Evolutionary conservation across 2,329 filamentous ascomycete species (phyloP).

Genomic region (Thelonectria rubi): DNA sequence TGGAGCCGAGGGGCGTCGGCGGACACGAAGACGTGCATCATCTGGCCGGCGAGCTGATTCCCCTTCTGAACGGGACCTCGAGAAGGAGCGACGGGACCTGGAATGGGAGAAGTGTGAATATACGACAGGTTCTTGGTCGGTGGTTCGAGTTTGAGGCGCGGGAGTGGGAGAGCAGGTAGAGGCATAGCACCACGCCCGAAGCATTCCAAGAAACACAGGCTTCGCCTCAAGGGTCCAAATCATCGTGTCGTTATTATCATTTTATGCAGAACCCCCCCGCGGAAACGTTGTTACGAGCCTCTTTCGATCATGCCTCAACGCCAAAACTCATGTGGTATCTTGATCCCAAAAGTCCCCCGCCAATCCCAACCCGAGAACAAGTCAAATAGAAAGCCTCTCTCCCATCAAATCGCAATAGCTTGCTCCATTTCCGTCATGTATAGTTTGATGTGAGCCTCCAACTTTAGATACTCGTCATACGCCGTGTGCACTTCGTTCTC

Average conservation of each 20-base stretch:
- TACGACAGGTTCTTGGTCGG: slow-evolving; percentile 65
- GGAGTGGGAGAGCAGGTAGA: slow-evolving; percentile 11
- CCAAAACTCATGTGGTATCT: slow-evolving; percentile 52
- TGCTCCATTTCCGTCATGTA: slow-evolving; percentile 99
- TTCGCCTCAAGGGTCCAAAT: slow-evolving; percentile 3
- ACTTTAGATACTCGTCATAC: slow-evolving; percentile 94
- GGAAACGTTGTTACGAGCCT: slow-evolving; percentile 30
- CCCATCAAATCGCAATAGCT: slow-evolving; percentile 60
- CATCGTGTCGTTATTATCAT: slow-evolving; percentile 19
- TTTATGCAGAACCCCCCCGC: slow-evolving; percentile 21
- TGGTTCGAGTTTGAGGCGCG: slow-evolving; percentile 63
- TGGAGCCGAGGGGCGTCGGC: slow-evolving; percentile 54
- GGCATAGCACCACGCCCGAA: background rate
- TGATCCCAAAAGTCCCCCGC: slow-evolving; percentile 32
- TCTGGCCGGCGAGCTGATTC: slow-evolving; percentile 63
- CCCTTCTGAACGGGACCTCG: slow-evolving; percentile 67
- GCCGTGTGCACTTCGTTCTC: slow-evolving; percentile 92
- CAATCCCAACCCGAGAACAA: slow-evolving; percentile 19
- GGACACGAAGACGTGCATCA: slow-evolving; percentile 45
- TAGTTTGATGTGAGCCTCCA: slow-evolving; percentile 95
- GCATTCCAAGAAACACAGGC: background rate
- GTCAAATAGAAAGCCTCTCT: background rate
- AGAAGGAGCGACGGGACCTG: slow-evolving; percentile 62
- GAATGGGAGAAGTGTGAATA: slow-evolving; percentile 66
- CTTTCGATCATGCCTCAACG: slow-evolving; percentile 46